Percentiles rank a stretch among this genome's conserved stretches.
phyloP scores from a whole-genome alignment of 257 asterid genomes.

The Rehmannia glutinosa region DNA sequence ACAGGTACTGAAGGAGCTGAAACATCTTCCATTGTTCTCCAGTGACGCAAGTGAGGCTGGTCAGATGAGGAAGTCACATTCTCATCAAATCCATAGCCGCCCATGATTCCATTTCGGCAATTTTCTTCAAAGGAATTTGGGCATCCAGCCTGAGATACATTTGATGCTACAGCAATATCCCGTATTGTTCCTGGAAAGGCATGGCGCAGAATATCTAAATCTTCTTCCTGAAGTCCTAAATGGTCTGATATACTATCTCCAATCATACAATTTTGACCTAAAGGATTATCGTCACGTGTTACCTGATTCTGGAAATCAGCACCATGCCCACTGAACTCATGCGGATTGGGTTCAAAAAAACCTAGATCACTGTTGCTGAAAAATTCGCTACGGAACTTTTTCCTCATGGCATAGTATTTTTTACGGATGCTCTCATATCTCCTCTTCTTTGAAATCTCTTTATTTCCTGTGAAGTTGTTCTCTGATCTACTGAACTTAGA shows the following conservation, averaged over 20 bases:
- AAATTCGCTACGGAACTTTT: slow-evolving; percentile 61
- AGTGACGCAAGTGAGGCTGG: slow-evolving; percentile 36
- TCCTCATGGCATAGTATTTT: slow-evolving; percentile 73
- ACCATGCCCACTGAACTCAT: slow-evolving; percentile 42
- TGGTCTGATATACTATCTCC: slow-evolving; percentile 39
- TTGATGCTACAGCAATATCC: slow-evolving; percentile 32
- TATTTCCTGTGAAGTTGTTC: slow-evolving; percentile 35
- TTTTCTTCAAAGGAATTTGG: slow-evolving; percentile 33
- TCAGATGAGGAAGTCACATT: slow-evolving; percentile 38
- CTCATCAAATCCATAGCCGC: slow-evolving; percentile 47
- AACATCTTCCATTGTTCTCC: slow-evolving; percentile 37
- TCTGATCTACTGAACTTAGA: slow-evolving; percentile 52
- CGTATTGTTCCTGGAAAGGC: slow-evolving; percentile 60
- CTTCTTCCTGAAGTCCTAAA: slow-evolving; percentile 61
- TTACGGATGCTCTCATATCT: slow-evolving; percentile 62
- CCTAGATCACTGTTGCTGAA: slow-evolving; percentile 49
- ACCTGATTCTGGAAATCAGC: slow-evolving; percentile 42
- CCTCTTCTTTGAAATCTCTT: slow-evolving; percentile 54
- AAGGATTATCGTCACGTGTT: slow-evolving; percentile 36
- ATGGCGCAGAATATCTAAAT: slow-evolving; percentile 54
- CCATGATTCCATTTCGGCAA: slow-evolving; percentile 26
- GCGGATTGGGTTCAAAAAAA: slow-evolving; percentile 51
- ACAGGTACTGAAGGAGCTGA: slow-evolving; percentile 37
- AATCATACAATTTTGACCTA: slow-evolving; percentile 37
- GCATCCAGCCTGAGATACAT: slow-evolving; percentile 36